A percentile compares a stretch with the other conserved stretches of the same genome.
Evolutionary conservation across 2,329 filamentous ascomycete species (phyloP).

Genomic region (Lecanicillium sp.): DNA sequence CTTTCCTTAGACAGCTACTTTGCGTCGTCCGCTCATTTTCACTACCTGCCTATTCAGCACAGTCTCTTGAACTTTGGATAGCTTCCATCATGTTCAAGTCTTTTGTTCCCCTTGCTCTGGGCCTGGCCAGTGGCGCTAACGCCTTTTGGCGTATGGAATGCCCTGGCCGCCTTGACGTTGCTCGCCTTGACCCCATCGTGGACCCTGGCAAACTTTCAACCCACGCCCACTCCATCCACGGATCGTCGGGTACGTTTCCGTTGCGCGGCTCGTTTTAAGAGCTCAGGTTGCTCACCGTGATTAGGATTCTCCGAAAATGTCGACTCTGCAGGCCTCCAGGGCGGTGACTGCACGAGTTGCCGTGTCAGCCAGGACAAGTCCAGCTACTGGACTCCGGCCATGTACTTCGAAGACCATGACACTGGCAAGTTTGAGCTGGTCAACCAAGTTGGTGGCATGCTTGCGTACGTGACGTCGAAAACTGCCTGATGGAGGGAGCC

Average conservation of each 20-base stretch:
- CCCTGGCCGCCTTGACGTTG: conserved; percentile 59
- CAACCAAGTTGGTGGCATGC: conserved; percentile 70
- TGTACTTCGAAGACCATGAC: conserved; percentile 65
- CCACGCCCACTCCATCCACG: conserved; percentile 71
- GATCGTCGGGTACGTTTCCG: conserved; percentile 59
- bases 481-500: neutral
- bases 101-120: conserved; percentile 22
- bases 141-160: conserved; percentile 93
- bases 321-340: conserved; percentile 47
- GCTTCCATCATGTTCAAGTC: conserved; percentile 25
- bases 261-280: too few relatives aligned
- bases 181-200: conserved; percentile 71
- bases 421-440: conserved; percentile 64
- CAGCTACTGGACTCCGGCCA: conserved; percentile 74
- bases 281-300: neutral
- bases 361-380: conserved; percentile 74
- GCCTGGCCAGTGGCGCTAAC: conserved; percentile 32
- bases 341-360: conserved; percentile 71
- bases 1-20: conserved; percentile 23
- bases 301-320: conserved; percentile 58
- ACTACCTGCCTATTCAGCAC: conserved; percentile 8
- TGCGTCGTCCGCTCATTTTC: conserved; percentile 27
- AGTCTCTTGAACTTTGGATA: conserved; percentile 17
- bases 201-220: conserved; percentile 48
- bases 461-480: conserved; percentile 55